Evolutionary conservation across 176 grass and related monocot genomes (phyloP), one percentile per base, ranked within the genome.

Genomic region (Phragmites australis): DNA sequence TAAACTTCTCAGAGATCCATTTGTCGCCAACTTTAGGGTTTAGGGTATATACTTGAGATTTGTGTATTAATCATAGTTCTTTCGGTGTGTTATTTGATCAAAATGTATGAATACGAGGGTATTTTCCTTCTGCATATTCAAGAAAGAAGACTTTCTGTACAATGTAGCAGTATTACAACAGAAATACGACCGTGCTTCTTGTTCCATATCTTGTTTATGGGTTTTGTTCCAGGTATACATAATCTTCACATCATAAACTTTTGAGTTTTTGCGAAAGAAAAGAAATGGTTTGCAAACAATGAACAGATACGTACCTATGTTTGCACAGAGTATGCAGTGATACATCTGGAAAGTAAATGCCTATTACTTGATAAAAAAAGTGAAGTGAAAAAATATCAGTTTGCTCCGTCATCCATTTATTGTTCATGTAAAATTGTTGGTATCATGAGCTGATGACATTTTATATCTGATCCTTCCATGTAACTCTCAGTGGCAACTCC

Each of bases 401-500:
- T 43, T 77, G 46, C 45, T 75, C n/a, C 13, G 29, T 7, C 21
- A n/a, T 68, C 7, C 18, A 51, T 59, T 29, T 82, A 32, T 70
- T 68, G 8, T 69, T 70, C 34, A 62, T 87, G 34, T 45, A 44
- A 85, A 82, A 53, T 47, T 0, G 13, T 82, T 69, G 55, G 26
- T 77, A 63, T 34, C 37, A 9, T 32, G 25, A 16, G 55, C 40
- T 62, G 27, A 53, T 77, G 58, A 42, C 34, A 42, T 64, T 50
- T 13, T 63, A 47, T 58, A 59, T 85, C 54, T 78, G 16, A 85
- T 74, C 71, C 41, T 75, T 87, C 47, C 51, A 64, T 64, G 61
- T 17, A 88, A 88, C 52, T 84, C 25, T n/a, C 83, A 97, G 94
- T 53, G 71, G 48, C 94, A 97, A 94, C 86, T 97, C 73, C 91